Evolutionary conservation across 805 yeast genomes (phyloP).

Genomic region (Zygosaccharomyces rouxii): DNA sequence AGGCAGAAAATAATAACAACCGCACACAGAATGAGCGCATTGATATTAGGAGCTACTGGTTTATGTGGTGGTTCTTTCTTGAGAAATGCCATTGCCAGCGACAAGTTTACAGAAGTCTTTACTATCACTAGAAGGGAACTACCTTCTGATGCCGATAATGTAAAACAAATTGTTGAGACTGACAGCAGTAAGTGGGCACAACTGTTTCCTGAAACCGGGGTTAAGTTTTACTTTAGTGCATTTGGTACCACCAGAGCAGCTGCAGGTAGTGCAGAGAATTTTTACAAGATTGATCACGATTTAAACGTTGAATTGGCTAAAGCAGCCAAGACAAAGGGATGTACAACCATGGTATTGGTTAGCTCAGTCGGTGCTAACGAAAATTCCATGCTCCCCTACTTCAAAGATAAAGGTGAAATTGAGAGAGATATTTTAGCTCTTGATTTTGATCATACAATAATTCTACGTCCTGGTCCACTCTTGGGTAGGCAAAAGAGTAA

Average conservation of each 20-base stretch:
- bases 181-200: slow-evolving; percentile 51
- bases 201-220: slow-evolving; percentile 33
- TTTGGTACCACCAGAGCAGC: slow-evolving; percentile 71
- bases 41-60: slow-evolving; percentile 73
- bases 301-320: slow-evolving; percentile 63
- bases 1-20: neutral
- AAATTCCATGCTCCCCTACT: slow-evolving; percentile 55
- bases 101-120: slow-evolving; percentile 38
- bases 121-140: slow-evolving; percentile 52
- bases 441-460: slow-evolving; percentile 65
- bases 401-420: slow-evolving; percentile 66
- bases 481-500: slow-evolving; percentile 53
- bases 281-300: slow-evolving; percentile 69
- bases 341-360: slow-evolving; percentile 61
- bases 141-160: slow-evolving; percentile 32
- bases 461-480: slow-evolving; percentile 72
- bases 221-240: slow-evolving; percentile 52
- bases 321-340: slow-evolving; percentile 68
- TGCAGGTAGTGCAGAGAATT: slow-evolving; percentile 72
- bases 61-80: slow-evolving; percentile 62
- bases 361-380: slow-evolving; percentile 62
- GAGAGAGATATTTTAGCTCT: slow-evolving; percentile 63
- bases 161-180: slow-evolving; percentile 38
- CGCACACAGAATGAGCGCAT: slow-evolving; percentile 24
- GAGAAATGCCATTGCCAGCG: slow-evolving; percentile 39